Base-by-base conservation (phyloP, 2,329 filamentous ascomycete genomes). In the Purpureocillium takamizusanense region DNA sequence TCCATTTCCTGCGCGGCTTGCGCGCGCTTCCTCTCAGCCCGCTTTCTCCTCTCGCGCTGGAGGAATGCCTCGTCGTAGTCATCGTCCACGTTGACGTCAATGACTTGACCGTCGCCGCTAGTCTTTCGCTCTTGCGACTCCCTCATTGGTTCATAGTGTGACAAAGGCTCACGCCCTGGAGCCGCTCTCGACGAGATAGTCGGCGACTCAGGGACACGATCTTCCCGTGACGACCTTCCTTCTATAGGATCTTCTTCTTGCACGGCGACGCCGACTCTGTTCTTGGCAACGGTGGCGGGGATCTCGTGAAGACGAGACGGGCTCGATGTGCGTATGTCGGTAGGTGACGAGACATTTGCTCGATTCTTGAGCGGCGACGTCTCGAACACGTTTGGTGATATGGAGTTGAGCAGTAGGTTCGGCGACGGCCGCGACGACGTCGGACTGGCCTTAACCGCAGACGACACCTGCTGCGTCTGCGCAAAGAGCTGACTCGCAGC, bases 351-450 rank as follows among this genome's bases (percentile, higher is more conserved):
- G 23, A 66, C 61, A 36, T 70, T 60, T 13, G 63, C 63, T 18
- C 67, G 63, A 28, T 68, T 60, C 49, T 73, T 74, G 2, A 74
- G 51, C 0, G 73, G 72, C 2, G 73, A 77, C 0, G 59, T 60
- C 44, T 61, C 57, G 2, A 62, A 50, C 2, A 57, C 53, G 32
- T 68, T 69, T 1, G 70, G 63, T 3, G 71, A 73, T 4, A 69
- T 66, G 1, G 61, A 56, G 36, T 70, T 62, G 17, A 60, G 53
- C 10, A 71, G 65, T 4, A 67, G 47, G 31, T 66, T 58, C 1
- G 74, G 74, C 1, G 74, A 78, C 0, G 74, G 74, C 10, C 74
- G 63, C 1, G 74, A 78, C 2, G 72, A 77, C 1, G 74, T 77
- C 15, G 74, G 74, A 41, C 72, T 78, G 33, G 59, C 61, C 47